Evolutionary conservation across 202 grass and related monocot species (phyloP), one percentile per base, ranked within the genome.

Genomic region (Carex arenaria): DNA sequence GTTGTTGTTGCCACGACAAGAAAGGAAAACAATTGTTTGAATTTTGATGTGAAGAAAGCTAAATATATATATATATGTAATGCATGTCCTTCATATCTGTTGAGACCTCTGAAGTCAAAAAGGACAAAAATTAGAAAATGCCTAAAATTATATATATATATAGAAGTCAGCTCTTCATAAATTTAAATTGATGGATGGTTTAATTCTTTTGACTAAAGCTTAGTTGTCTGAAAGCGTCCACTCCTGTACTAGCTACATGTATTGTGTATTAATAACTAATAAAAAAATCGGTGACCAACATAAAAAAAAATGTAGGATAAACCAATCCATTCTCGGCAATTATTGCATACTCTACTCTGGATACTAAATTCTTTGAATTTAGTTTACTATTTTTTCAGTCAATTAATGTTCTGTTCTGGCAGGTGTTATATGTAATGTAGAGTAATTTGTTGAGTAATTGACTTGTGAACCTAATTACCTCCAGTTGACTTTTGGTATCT

Each of bases 121-220:
- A 38, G 7, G 4, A 36, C 1, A 40, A 61, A 60, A 79, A 36
- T 28, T n/a, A 71, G 49, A 61, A 6, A 36, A 60, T 60, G 15
- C 52, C 9, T 22, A 61, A 19, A 61, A 22, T n/a, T n/a, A n/a
- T 0, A 22, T 0, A 23, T 20, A 22, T 42, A 42, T 20, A 47
- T 3, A 10, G 0, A 72, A 72, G 68, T 72, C 68, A 49, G 68
- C 68, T 45, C 68, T 72, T 72, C 3, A 51, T 12, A 53, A 52
- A 75, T 76, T 76, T 55, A 42, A 42, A 76, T 18, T 30, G 31
- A 56, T 56, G 28, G 13, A 56, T 56, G 2, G 5, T 52, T 20
- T 75, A 75, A 14, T 75, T 55, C 12, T 75, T 75, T 55, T 75
- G 49, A 75, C 72, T 75, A 18, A 55, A 75, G 47, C 20, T 72